A percentile compares a stretch with the other conserved stretches of the same genome.
phyloP scores from a whole-genome alignment of 176 grass and related monocot genomes.

The Panicum miliaceum region DNA sequence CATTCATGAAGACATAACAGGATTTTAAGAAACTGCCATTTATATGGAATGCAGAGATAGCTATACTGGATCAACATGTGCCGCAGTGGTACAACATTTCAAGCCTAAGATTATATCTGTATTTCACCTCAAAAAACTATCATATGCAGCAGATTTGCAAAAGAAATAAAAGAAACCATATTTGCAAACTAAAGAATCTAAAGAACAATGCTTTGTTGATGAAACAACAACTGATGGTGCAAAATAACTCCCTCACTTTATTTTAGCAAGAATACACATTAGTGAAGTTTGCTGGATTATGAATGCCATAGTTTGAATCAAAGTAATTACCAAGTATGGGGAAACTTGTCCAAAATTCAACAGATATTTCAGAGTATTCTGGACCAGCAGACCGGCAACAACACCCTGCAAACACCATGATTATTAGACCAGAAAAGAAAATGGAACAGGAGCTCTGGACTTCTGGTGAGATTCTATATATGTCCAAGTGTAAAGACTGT shows the following conservation, averaged over 20 bases:
- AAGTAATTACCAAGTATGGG: constrained; percentile 82
- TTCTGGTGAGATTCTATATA: constrained; percentile 10
- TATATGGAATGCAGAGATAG: background rate
- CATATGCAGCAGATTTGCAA: background rate
- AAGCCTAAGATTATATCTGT: background rate
- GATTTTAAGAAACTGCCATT: background rate
- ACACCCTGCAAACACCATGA: constrained; percentile 72
- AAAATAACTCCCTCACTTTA: background rate
- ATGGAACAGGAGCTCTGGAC: background rate
- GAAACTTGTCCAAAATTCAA: constrained; percentile 99
- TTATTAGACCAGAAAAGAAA: constrained; percentile 24
- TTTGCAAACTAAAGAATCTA: background rate
- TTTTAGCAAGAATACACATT: constrained; percentile 1
- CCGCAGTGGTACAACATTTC: background rate
- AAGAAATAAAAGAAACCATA: background rate
- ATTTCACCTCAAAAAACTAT: background rate
- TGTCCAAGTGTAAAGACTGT: background rate
- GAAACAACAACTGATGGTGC: background rate
- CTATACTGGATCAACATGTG: constrained; percentile 2
- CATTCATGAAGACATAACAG: constrained; percentile 12
- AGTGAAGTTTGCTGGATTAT: background rate
- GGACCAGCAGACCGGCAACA: constrained; percentile 86
- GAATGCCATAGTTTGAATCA: background rate
- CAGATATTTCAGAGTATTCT: constrained; percentile 95
- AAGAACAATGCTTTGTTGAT: background rate